Evolutionary conservation across 805 yeast species (phyloP), one percentile per base, ranked within the genome.

Genomic region (Starmerella potacharoeniae): DNA sequence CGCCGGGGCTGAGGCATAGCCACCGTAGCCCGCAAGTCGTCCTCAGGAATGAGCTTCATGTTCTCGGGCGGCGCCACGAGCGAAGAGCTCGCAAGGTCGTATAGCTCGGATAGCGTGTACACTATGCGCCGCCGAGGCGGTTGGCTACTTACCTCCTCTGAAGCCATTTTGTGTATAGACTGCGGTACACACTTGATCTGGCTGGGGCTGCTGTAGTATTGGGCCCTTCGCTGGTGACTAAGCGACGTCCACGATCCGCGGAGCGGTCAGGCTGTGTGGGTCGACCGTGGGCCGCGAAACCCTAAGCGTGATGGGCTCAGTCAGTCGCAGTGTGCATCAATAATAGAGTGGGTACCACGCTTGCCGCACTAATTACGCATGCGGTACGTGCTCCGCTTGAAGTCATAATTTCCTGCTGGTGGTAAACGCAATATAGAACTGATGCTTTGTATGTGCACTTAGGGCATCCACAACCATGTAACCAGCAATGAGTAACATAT

Each of bases 41-140:
- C 60, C 14, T 46, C 49, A n/a, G 43, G 33, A 16, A 59, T 50
- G 8, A 11, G 29, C 10, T 30, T 36, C 43, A 62, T 48, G 37
- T 34, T 43, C n/a, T 43, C 55, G 1, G 66, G 66, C 7, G 54
- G 41, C 4, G 48, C 60, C n/a, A 62, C 65, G 11, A 61, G 54
- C 49, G 64, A 64, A 45, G 66, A 61, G 44, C 58, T 51, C 6
- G 64, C 55, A n/a, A 60, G 56, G 43, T 61, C 64, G 13, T 43
- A 41, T 22, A 63, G 62, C 50, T 57, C 61, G 9, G 58, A 59
- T 4, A 55, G 54, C 16, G 57, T 44, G 53, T 63, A 63, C 39
- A 40, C 36, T 55, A 53, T 36, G 29, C 55, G 42, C 35, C 47
- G 45, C 29, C 42, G 41, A 6, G 42, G 22, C 44, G 22, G 13